These are phyloP conservation scores for Penicillium hordei DNA, from an alignment of 2,329 filamentous ascomycete species.

Conservation along the genomic window DNA sequence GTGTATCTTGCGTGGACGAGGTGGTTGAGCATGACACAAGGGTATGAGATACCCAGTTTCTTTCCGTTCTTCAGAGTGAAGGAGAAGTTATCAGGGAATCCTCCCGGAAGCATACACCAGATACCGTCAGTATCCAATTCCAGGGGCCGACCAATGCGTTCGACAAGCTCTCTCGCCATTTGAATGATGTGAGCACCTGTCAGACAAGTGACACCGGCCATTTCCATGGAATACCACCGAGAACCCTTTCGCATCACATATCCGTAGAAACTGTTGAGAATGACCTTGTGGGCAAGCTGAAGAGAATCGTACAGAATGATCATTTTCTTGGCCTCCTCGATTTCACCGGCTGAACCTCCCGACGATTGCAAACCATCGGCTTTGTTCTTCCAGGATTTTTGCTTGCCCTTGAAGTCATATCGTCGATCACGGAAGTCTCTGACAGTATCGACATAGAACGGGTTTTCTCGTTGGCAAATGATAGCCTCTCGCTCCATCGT, in stretches of 20 bases:
- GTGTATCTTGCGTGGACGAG: slow-evolving; percentile 92
- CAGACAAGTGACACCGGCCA: slow-evolving; percentile 97
- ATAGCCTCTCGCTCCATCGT: slow-evolving; percentile 94
- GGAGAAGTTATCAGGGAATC: slow-evolving; percentile 92
- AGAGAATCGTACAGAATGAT: slow-evolving; percentile 93
- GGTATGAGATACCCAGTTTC: slow-evolving; percentile 94
- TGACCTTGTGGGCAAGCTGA: slow-evolving; percentile 97
- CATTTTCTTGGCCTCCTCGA: slow-evolving; percentile 98
- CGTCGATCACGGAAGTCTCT: slow-evolving; percentile 93
- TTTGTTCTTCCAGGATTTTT: slow-evolving; percentile 98
- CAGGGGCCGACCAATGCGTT: slow-evolving; percentile 85
- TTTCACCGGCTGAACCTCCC: slow-evolving; percentile 71
- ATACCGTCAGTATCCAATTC: slow-evolving; percentile 98
- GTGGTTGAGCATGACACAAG: slow-evolving; percentile 98
- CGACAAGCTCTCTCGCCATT: slow-evolving; percentile 88
- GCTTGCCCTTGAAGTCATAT: slow-evolving; percentile 97
- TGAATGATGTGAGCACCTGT: slow-evolving; percentile 97
- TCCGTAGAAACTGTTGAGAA: slow-evolving; percentile 97
- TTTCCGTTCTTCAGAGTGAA: slow-evolving; percentile 96
- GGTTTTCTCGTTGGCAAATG: slow-evolving; percentile 96
- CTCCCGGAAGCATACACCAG: slow-evolving; percentile 97
- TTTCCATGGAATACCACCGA: slow-evolving; percentile 98
- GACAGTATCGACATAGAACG: slow-evolving; percentile 97
- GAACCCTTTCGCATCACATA: slow-evolving; percentile 99
- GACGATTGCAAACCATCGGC: slow-evolving; percentile 80